Conservation (phyloP, 176 grass and related monocot genomes). For the Cenchrus purpureus region DNA sequence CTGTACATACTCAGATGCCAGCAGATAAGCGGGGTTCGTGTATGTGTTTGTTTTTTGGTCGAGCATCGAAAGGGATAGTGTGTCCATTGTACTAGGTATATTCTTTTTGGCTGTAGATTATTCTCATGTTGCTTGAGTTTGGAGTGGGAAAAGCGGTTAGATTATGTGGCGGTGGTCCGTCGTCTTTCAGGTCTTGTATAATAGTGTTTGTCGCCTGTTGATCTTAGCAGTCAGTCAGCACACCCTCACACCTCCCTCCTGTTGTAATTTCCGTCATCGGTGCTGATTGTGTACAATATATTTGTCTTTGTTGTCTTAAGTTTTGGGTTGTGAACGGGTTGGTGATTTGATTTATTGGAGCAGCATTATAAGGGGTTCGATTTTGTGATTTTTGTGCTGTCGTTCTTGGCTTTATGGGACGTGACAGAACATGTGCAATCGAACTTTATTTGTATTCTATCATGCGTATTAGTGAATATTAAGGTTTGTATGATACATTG, state of each 20-base stretch:
- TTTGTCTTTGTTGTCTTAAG: constrained; percentile 9
- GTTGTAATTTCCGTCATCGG: constrained; percentile 41
- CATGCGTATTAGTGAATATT: no score
- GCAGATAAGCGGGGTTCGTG: constrained; percentile 38
- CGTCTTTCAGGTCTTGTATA: constrained; percentile 32
- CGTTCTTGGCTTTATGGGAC: neutral
- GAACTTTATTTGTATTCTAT: no score
- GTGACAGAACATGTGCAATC: neutral
- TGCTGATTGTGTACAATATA: constrained; percentile 51
- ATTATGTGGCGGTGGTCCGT: constrained; percentile 9
- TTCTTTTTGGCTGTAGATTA: constrained; percentile 70
- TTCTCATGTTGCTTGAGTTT: constrained; percentile 30
- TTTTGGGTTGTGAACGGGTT: constrained; percentile 40
- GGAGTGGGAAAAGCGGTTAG: constrained; percentile 34
- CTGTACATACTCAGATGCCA: constrained; percentile 65
- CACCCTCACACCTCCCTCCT: neutral
- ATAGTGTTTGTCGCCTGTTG: constrained; percentile 32
- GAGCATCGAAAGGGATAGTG: constrained; percentile 38
- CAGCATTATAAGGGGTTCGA: neutral
- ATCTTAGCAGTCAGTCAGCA: constrained; percentile 5
- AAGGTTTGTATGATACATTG: neutral
- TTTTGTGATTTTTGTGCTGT: constrained; percentile 13
- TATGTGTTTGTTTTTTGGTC: constrained; percentile 34
- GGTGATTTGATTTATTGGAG: constrained; percentile 39
- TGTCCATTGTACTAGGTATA: constrained; percentile 68